Evolutionary conservation across 495 filamentous ascomycete genomes (phyloP).

Genomic region (Aspergillus avenaceus): DNA sequence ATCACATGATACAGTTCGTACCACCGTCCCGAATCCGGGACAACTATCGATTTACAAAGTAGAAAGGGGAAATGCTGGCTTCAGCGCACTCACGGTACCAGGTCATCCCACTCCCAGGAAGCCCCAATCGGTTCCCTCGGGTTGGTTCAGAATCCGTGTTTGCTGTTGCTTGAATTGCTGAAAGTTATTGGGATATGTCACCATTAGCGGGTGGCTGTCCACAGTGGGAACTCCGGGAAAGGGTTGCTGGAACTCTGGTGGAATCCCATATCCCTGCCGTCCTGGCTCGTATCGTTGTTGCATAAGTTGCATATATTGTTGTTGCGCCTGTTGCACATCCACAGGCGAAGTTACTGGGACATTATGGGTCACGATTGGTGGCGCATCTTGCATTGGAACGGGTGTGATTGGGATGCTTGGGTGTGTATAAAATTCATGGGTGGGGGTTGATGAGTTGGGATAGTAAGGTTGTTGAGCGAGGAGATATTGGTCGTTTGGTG

Average conservation of each 20-base stretch:
- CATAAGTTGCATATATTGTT: conserved; percentile 37
- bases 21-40: background rate
- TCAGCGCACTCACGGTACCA: background rate
- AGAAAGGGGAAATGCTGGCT: background rate
- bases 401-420: conserved; percentile 30
- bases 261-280: conserved; percentile 30
- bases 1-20: conserved; percentile 3
- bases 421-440: conserved; percentile 36
- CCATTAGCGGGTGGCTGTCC: conserved; percentile 34
- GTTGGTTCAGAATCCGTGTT: conserved; percentile 36
- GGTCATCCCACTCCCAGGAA: conserved; percentile 45
- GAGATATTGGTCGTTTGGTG: conserved; percentile 36
- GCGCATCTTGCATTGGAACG: conserved; percentile 28
- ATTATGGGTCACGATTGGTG: conserved; percentile 28
- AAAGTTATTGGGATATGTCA: conserved; percentile 34
- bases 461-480: conserved; percentile 40
- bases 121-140: conserved; percentile 45
- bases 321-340: conserved; percentile 30
- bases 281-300: conserved; percentile 35
- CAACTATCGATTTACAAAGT: background rate
- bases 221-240: conserved; percentile 28
- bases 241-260: conserved; percentile 32
- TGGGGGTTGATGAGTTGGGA: conserved; percentile 31
- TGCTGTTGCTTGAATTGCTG: conserved; percentile 38
- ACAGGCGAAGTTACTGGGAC: conserved; percentile 31